Conservation (phyloP, 192 early-diverging fungal species). For the Backusella luteola region DNA sequence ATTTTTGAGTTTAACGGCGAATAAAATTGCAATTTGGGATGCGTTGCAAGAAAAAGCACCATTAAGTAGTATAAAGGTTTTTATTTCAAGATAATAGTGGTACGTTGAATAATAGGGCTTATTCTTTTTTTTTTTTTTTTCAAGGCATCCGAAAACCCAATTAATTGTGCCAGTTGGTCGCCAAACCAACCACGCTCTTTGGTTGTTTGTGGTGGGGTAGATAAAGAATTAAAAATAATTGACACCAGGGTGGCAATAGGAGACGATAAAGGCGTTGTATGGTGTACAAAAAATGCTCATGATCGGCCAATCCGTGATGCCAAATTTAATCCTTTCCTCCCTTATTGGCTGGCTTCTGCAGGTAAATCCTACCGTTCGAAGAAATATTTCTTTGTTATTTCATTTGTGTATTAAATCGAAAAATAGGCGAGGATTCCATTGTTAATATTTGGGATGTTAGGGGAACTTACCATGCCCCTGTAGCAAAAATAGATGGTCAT, state of each 20-base stretch:
- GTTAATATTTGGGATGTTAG: constrained; percentile 37
- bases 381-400: not conserved
- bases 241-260: constrained; percentile 37
- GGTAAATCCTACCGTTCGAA: not conserved
- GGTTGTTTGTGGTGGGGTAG: constrained; percentile 22
- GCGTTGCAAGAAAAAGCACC: not conserved
- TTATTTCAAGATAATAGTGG: not conserved
- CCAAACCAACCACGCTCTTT: constrained; percentile 24
- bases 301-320: constrained; percentile 6
- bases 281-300: constrained; percentile 13
- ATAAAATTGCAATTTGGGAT: constrained; percentile 18
- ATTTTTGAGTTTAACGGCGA: constrained; percentile 14
- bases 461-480: constrained; percentile 7
- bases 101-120: too few relatives aligned
- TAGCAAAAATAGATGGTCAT: constrained; percentile 29
- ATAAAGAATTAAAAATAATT: constrained; percentile 30
- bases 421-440: constrained; percentile 27
- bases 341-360: constrained; percentile 34
- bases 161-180: constrained; percentile 25
- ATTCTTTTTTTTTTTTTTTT: too few relatives aligned
- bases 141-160: not conserved
- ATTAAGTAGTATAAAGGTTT: not conserved
- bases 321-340: constrained; percentile 33
- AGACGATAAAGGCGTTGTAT: constrained; percentile 30
- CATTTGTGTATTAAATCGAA: not conserved